Conservation (phyloP, 2,329 filamentous ascomycete genomes). For the Sporothrix sp. region DNA sequence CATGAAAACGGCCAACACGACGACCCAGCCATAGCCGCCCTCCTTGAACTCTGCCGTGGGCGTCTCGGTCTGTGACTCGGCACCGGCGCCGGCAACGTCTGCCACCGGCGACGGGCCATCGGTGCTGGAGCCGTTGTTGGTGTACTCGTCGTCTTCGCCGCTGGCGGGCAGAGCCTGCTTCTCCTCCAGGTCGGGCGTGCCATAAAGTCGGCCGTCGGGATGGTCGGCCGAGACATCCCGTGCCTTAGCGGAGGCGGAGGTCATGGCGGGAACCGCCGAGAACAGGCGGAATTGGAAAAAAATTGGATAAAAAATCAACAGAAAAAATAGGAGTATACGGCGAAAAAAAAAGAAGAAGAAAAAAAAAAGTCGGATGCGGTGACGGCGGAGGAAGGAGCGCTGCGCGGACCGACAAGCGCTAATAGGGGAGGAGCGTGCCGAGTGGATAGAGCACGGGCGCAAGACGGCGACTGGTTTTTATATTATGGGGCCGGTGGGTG, state of each 20-base stretch:
- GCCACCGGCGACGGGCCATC: background rate
- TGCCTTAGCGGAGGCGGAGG: constrained; percentile 4
- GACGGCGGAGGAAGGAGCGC: background rate
- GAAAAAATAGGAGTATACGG: background rate
- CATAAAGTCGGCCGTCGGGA: background rate
- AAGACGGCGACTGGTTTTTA: constrained; percentile 2
- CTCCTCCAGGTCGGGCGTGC: constrained; percentile 11
- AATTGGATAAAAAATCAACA: background rate
- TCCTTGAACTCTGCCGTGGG: constrained; percentile 33
- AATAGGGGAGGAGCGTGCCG: background rate
- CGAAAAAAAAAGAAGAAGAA: background rate
- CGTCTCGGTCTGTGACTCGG: background rate
- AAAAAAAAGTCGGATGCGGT: background rate
- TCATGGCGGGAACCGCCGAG: background rate
- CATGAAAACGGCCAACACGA: constrained; percentile 42
- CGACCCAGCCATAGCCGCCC: constrained; percentile 53
- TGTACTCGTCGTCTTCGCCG: background rate
- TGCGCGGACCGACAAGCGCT: background rate
- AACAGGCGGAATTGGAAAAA: background rate
- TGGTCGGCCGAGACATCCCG: background rate
- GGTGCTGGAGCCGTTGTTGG: background rate
- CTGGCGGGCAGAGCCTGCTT: constrained; percentile 6
- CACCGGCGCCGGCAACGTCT: background rate
- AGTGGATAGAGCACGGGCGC: background rate
- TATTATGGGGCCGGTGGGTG: background rate